These are phyloP conservation scores for Lepidium sativum DNA, from an alignment of 345 rosid species.

Conservation along the genomic window DNA sequence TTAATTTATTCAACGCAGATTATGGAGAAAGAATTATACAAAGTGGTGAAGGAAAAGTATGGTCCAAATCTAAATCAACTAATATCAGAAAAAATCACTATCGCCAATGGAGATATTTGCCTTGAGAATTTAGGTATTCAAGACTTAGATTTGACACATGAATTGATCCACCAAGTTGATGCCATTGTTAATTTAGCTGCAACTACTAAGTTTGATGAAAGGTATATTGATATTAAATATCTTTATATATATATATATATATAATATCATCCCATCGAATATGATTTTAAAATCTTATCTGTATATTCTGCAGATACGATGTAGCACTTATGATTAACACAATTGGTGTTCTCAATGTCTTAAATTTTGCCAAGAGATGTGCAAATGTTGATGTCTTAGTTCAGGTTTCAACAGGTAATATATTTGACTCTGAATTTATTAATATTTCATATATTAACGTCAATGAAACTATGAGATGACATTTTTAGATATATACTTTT, in stretches of 20 bases:
- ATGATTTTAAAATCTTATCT: background rate
- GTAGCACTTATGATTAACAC: slow-evolving; percentile 46
- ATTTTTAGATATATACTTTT: no score
- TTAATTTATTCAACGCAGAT: background rate
- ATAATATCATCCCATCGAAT: background rate
- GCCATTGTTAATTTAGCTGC: no score
- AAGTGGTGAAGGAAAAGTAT: slow-evolving; percentile 21
- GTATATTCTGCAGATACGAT: slow-evolving; percentile 34
- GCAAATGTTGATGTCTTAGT: slow-evolving; percentile 28
- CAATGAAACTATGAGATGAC: no score
- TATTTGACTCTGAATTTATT: no score
- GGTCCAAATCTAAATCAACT: slow-evolving; percentile 10
- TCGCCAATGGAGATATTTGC: slow-evolving; percentile 19
- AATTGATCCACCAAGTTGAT: slow-evolving; percentile 17
- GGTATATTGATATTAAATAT: background rate
- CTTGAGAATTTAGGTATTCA: slow-evolving; percentile 20
- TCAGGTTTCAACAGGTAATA: slow-evolving; percentile 76
- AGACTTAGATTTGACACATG: slow-evolving; percentile 9
- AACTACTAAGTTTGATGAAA: slow-evolving; percentile 30
- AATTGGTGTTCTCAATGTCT: slow-evolving; percentile 38
- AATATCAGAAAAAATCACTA: background rate
- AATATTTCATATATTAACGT: no score
- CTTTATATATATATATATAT: no score
- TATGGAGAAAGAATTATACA: slow-evolving; percentile 18
- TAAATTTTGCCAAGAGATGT: slow-evolving; percentile 49